Base-by-base conservation (phyloP, 257 asterid species). In the Echites panduratus region DNA sequence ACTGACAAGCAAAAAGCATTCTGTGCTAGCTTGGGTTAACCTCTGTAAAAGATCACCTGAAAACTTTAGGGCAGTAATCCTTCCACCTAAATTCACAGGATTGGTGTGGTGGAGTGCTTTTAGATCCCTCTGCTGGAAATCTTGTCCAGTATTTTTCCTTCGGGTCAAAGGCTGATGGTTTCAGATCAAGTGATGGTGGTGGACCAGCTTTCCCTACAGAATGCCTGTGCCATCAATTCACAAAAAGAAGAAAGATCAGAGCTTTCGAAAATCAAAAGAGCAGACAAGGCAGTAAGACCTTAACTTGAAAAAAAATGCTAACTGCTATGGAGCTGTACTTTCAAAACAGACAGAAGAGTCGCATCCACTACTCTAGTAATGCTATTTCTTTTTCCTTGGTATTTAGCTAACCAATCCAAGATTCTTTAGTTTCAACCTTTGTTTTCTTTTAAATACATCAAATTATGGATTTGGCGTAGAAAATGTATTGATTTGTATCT, bases 21-120 rank as follows among this genome's bases (percentile, higher is more conserved):
- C 26, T 13, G 47, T 26, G 50, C 14, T 53, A 56, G 29, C 19
- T 35, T 11, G 45, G 20, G 35, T 45, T 24, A 50, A 19, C 2
- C 14, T 20, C 49, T 10, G 17, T 6, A 16, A 1, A 17, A 66
- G 64, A 5, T 71, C 53, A 89, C 99, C 99, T 85, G 82, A 94
- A 94, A 38, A 91, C 99, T 85, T 91, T 91, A 17, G 99, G 99
- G 73, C 99, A 91, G 73, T 94, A 94, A 50, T 91, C 99, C 78
- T 94, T 94, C 99, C 99, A 94, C 78, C 85, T 89, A 65, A 94
- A 94, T 66, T 94, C 97, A 61, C 90, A 81, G 1, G 97, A 91
- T 58, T 83, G 82, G 70, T 94, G 99, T 0, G 93, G 96, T 7
- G 99, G 99, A 58, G 99, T 94, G 76, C 47, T 77, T 71, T 94